Percentiles rank a stretch among this genome's conserved stretches.
phyloP scores from a whole-genome alignment of 345 rosid genomes.

The Eucalyptus pauciflora region DNA sequence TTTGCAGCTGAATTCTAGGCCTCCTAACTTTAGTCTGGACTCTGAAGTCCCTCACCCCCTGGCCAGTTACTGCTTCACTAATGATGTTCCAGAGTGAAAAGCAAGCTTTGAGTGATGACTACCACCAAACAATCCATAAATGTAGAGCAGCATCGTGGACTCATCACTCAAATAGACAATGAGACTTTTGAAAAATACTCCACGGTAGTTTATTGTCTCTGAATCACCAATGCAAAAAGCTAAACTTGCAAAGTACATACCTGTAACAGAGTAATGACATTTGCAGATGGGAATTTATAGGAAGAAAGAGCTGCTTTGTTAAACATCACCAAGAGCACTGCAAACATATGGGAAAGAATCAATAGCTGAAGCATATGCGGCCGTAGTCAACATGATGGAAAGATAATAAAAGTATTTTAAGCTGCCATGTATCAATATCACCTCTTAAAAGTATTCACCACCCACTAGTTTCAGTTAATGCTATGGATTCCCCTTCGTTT shows the following conservation, averaged over 20 bases:
- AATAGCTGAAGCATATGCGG: neutral
- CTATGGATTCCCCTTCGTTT: neutral
- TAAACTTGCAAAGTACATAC: conserved; percentile 10
- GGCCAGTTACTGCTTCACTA: neutral
- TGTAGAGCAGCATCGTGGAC: neutral
- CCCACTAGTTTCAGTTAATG: neutral
- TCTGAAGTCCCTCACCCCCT: neutral
- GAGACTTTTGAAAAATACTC: neutral
- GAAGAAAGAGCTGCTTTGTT: conserved; percentile 99
- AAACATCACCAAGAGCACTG: conserved; percentile 89
- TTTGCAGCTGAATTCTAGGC: neutral
- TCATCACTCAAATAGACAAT: neutral
- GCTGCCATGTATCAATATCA: neutral
- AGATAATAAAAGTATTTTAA: neutral
- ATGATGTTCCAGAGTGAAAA: neutral
- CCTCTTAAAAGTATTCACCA: neutral
- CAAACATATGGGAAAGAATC: neutral
- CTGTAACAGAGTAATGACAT: conserved; percentile 88
- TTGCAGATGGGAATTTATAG: conserved; percentile 74
- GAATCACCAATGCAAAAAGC: neutral
- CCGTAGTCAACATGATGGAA: neutral
- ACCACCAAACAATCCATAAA: neutral
- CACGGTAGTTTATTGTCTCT: neutral
- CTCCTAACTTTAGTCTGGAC: neutral
- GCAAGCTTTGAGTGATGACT: neutral